A percentile compares a stretch with the other conserved stretches of the same genome.
phyloP scores from a whole-genome alignment of 768 basidiomycete species.

The Kwoniella dejecticola region DNA sequence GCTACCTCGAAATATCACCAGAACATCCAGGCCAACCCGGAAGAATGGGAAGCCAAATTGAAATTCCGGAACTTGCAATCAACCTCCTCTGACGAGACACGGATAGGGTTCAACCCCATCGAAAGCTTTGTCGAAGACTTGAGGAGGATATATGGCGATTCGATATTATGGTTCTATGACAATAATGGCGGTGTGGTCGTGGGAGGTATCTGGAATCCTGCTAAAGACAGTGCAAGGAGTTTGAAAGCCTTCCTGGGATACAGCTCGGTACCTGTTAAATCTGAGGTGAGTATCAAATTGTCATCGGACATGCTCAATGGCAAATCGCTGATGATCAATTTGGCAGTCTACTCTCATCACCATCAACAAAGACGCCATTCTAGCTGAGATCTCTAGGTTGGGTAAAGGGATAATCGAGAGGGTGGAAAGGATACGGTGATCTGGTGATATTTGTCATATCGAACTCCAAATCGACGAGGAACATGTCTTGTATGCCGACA shows the following conservation, averaged over 20 bases:
- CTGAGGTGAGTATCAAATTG: constrained; percentile 26
- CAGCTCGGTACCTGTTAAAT: constrained; percentile 64
- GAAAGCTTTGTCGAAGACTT: constrained; percentile 69
- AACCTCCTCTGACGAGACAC: constrained; percentile 27
- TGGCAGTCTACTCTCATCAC: constrained; percentile 63
- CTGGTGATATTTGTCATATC: too few species aligned
- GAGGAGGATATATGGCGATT: constrained; percentile 72
- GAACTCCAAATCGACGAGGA: too few species aligned
- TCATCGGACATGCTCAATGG: background rate
- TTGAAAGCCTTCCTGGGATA: constrained; percentile 84
- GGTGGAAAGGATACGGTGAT: constrained; percentile 20
- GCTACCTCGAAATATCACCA: constrained; percentile 74
- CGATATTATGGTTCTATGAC: constrained; percentile 82
- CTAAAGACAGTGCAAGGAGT: constrained; percentile 63
- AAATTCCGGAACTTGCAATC: constrained; percentile 33
- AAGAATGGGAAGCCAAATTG: constrained; percentile 53
- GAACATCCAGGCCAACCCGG: constrained; percentile 63
- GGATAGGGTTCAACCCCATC: constrained; percentile 81
- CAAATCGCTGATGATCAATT: constrained; percentile 1
- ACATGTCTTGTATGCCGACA: too few species aligned
- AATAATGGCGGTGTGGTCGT: constrained; percentile 74
- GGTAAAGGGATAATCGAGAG: constrained; percentile 67
- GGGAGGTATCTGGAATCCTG: constrained; percentile 83
- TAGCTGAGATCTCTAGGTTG: constrained; percentile 75
- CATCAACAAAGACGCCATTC: constrained; percentile 68